Conservation (phyloP, 257 asterid genomes). For the Mentha longifolia region DNA sequence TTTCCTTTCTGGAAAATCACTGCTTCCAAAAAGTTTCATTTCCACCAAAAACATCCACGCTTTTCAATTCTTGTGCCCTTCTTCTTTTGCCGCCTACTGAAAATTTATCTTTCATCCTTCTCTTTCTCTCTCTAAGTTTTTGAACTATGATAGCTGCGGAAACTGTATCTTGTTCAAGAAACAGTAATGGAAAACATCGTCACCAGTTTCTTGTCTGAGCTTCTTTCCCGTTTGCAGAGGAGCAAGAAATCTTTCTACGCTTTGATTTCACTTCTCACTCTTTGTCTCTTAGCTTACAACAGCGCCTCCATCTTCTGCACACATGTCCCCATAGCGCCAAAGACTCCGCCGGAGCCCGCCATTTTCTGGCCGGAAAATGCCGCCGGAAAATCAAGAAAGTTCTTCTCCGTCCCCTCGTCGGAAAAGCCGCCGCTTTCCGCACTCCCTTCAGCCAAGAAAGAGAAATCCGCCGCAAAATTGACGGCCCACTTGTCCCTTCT, state of each 20-base stretch:
- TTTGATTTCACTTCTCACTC: slow-evolving; percentile 50
- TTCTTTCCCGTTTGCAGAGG: slow-evolving; percentile 43
- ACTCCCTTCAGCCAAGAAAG: slow-evolving; percentile 41
- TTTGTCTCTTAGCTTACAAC: slow-evolving; percentile 69
- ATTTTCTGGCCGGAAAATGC: slow-evolving; percentile 50
- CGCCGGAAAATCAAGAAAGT: slow-evolving; percentile 60
- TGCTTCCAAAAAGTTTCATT: slow-evolving; percentile 8
- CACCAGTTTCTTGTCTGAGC: slow-evolving; percentile 32
- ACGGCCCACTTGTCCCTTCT: slow-evolving; percentile 50
- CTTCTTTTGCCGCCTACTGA: slow-evolving; percentile 30
- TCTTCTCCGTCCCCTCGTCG: slow-evolving; percentile 45
- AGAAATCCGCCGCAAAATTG: slow-evolving; percentile 38
- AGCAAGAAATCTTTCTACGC: slow-evolving; percentile 61
- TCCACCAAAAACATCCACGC: slow-evolving; percentile 15
- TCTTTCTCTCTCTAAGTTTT: slow-evolving; percentile 5
- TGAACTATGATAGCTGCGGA: slow-evolving; percentile 37
- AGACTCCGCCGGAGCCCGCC: slow-evolving; percentile 44
- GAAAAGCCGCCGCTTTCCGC: slow-evolving; percentile 35
- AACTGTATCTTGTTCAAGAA: slow-evolving; percentile 23
- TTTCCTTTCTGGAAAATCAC: slow-evolving; percentile 27
- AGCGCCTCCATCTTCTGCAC: slow-evolving; percentile 59
- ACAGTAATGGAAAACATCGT: slow-evolving; percentile 39
- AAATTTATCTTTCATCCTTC: neutral
- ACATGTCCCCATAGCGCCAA: slow-evolving; percentile 53
- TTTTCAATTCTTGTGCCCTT: slow-evolving; percentile 26